phyloP scores from a whole-genome alignment of 1,284 basidiomycete species.

The Wallemia mellicola region DNA sequence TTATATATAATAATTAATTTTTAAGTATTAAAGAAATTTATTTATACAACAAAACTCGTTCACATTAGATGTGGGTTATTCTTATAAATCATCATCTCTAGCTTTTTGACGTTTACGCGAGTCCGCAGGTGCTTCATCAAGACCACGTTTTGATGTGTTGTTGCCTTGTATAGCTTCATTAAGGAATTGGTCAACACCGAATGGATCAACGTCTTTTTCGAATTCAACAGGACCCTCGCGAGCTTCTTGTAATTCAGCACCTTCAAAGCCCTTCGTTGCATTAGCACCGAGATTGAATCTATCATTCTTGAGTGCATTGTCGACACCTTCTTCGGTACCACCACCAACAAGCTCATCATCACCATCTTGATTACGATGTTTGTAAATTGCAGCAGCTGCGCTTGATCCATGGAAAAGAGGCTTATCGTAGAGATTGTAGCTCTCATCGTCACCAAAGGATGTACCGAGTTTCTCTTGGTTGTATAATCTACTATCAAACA shows the following conservation, averaged over 20 bases:
- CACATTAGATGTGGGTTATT: conserved; percentile 1
- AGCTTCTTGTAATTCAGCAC: conserved; percentile 47
- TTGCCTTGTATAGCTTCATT: conserved; percentile 72
- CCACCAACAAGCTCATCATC: conserved; percentile 65
- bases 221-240: conserved; percentile 92
- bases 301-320: conserved; percentile 66
- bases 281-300: conserved; percentile 74
- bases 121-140: conserved; percentile 7
- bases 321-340: conserved; percentile 77
- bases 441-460: conserved; percentile 68
- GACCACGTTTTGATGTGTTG: conserved; percentile 26
- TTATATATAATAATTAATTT: too few species aligned
- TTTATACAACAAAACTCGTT: not conserved
- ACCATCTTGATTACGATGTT: conserved; percentile 50
- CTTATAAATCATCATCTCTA: conserved; percentile 1
- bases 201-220: conserved; percentile 97
- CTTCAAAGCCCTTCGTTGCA: conserved; percentile 54
- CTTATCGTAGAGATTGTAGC: conserved; percentile 76
- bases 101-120: not conserved
- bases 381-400: conserved; percentile 92
- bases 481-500: conserved; percentile 89
- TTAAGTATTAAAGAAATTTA: not conserved
- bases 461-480: conserved; percentile 65
- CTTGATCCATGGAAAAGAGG: conserved; percentile 85
- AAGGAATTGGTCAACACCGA: conserved; percentile 87